Base-by-base conservation (phyloP, 2,329 filamentous ascomycete species). In the Sordariomycetes sp. region DNA sequence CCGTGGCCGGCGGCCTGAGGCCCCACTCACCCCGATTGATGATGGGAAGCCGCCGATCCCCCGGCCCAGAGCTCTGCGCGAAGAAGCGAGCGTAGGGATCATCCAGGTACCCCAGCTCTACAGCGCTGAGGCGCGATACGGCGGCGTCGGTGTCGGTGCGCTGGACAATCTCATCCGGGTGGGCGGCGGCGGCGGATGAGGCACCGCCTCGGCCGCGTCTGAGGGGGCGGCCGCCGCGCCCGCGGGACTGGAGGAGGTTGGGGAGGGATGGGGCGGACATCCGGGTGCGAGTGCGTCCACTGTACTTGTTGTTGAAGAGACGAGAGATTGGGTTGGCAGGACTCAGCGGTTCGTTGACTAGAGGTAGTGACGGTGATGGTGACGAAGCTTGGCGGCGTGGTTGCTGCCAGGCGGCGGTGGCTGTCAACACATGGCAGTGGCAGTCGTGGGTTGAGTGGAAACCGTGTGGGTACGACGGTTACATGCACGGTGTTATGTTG, bases 91-190 rank as follows among this genome's bases (percentile, higher is more conserved):
- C 90, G 71, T 87, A 97, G 0, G 80, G 80, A 66, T 99, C 94
- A 2, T 87, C 73, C 1, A 99, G 75, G 68, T 97, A 97, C 35
- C 90, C 90, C 55, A 90, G 68, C 58, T 87, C 81, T 17, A 97
- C 90, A 13, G 92, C 92, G 68, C 91, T 97, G 70, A 95, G 74
- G 39, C 94, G 82, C 34, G 90, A 96, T 50, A 90, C 83, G 59
- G 89, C 89, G 28, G 94, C 94, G 74, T 99, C 94, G 60, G 85
- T 85, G 70, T 99, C 94, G 2, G 94, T 99, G 61, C 85, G 84
- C 69, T 95, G 92, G 58, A 99, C 85, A 48, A 86, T 80, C 59
- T 78, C 76, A 70, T 97, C 91, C 4, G 45, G 45, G 63, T 85
- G 84, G 50, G 66, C 48, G 10, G 28, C 39, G 3, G 28, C 48